These are phyloP conservation scores for Setaria viridis DNA, from an alignment of 202 grass and related monocot genomes.

Conservation along the genomic window DNA sequence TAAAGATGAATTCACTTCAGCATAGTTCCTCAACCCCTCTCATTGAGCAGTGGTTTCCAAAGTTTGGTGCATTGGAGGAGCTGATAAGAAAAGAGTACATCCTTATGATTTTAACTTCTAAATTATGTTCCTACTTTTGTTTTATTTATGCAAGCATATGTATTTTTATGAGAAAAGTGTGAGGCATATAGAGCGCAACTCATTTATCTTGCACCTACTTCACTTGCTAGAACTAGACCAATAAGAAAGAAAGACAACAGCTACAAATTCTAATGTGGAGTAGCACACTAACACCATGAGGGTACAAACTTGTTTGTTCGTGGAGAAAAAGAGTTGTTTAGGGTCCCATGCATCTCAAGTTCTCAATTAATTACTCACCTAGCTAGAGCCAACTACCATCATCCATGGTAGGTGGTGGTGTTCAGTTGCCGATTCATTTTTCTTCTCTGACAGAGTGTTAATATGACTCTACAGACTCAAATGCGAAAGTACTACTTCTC, in stretches of 20 bases:
- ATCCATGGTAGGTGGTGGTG: constrained; percentile 24
- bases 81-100: background rate
- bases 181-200: background rate
- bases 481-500: background rate
- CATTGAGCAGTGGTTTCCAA: background rate
- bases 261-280: constrained; percentile 1
- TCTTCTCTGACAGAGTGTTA: constrained; percentile 4
- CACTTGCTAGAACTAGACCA: constrained; percentile 22
- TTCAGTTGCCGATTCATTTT: constrained; percentile 25
- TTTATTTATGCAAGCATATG: background rate
- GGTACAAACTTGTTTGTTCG: constrained; percentile 31
- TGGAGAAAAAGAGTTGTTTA: constrained; percentile 7
- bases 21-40: background rate
- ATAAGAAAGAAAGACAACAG: constrained; percentile 1
- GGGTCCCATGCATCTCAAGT: constrained; percentile 33
- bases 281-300: background rate
- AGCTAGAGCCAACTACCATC: constrained; percentile 22
- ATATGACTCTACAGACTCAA: background rate
- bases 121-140: background rate
- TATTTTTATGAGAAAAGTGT: constrained; percentile 11
- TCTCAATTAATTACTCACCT: constrained; percentile 42
- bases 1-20: background rate
- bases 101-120: background rate
- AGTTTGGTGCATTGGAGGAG: background rate
- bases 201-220: constrained; percentile 21